Percentiles rank a stretch among this genome's conserved stretches.
These are phyloP conservation scores for Dacryopinax spathularia DNA, from an alignment of 768 basidiomycete species.

Conservation along the genomic window DNA sequence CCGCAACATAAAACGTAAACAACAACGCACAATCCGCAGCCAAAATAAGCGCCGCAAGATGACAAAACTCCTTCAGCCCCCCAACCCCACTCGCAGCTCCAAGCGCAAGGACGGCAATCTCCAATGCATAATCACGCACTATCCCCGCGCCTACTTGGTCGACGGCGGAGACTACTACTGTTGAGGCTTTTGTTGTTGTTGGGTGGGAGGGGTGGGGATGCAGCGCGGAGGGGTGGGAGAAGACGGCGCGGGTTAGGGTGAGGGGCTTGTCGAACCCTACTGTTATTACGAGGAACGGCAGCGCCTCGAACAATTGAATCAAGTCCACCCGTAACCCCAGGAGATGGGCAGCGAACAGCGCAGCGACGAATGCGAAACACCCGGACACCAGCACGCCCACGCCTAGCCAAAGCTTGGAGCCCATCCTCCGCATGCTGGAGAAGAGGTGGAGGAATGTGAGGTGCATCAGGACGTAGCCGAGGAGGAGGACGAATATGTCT, in stretches of 20 bases:
- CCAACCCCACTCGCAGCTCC: constrained; percentile 79
- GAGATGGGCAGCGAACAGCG: constrained; percentile 60
- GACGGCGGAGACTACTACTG: constrained; percentile 71
- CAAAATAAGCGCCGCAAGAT: constrained; percentile 79
- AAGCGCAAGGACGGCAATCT: constrained; percentile 74
- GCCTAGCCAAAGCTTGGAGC: constrained; percentile 55
- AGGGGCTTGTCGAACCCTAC: constrained; percentile 97
- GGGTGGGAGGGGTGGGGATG: constrained; percentile 24
- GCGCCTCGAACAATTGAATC: constrained; percentile 81
- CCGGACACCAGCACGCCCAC: constrained; percentile 64
- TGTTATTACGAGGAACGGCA: constrained; percentile 95
- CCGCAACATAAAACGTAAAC: constrained; percentile 77
- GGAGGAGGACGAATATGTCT: constrained; percentile 85
- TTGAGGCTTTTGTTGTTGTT: constrained; percentile 51
- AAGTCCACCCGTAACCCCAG: constrained; percentile 83
- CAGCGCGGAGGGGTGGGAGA: constrained; percentile 48
- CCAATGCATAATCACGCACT: constrained; percentile 83
- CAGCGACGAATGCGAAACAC: constrained; percentile 68
- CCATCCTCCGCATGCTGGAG: constrained; percentile 72
- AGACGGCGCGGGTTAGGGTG: constrained; percentile 76
- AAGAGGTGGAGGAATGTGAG: constrained; percentile 84
- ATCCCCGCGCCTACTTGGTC: constrained; percentile 66
- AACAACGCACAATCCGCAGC: constrained; percentile 76
- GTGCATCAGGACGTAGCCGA: constrained; percentile 94
- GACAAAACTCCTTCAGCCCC: constrained; percentile 86